These are phyloP conservation scores for Malus hybrid DNA, from an alignment of 331 rosid species.

Conservation along the genomic window DNA sequence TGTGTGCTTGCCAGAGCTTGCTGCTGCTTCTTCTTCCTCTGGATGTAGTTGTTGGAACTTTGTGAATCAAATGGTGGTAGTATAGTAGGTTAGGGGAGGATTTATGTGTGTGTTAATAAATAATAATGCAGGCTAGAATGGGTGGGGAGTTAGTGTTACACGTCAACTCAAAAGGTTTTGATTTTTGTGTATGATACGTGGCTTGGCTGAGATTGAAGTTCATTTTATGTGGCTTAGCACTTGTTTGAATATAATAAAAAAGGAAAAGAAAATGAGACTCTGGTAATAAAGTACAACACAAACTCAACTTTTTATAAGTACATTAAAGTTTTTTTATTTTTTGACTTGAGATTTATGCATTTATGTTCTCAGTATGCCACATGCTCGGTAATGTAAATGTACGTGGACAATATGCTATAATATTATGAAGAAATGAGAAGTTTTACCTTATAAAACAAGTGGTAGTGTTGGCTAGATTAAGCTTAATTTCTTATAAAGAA, in stretches of 20 bases:
- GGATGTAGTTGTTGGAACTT: not conserved
- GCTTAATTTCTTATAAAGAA: not conserved
- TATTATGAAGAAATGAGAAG: not conserved
- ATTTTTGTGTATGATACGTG: slow-evolving; percentile 71
- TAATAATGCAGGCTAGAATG: slow-evolving; percentile 29
- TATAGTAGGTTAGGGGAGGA: not conserved
- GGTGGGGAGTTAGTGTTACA: slow-evolving; percentile 58
- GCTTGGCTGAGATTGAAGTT: slow-evolving; percentile 21
- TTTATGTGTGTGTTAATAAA: slow-evolving; percentile 5
- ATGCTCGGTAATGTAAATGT: no score
- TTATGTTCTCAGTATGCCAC: not conserved
- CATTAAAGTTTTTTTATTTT: no score
- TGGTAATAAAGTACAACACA: not conserved
- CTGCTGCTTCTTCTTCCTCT: not conserved
- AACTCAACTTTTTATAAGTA: no score
- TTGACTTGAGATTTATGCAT: not conserved
- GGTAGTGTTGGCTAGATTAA: not conserved
- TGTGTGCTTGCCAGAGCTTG: not conserved
- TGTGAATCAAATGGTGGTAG: not conserved
- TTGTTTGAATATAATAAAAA: not conserved
- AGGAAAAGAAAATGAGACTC: not conserved
- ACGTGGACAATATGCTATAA: no score
- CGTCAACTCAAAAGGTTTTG: slow-evolving; percentile 41
- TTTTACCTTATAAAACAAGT: not conserved
- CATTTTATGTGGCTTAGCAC: slow-evolving; percentile 35